These are phyloP conservation scores for Taphrina pruni DNA, from an alignment of 1,139 yeast species.

Conservation along the genomic window DNA sequence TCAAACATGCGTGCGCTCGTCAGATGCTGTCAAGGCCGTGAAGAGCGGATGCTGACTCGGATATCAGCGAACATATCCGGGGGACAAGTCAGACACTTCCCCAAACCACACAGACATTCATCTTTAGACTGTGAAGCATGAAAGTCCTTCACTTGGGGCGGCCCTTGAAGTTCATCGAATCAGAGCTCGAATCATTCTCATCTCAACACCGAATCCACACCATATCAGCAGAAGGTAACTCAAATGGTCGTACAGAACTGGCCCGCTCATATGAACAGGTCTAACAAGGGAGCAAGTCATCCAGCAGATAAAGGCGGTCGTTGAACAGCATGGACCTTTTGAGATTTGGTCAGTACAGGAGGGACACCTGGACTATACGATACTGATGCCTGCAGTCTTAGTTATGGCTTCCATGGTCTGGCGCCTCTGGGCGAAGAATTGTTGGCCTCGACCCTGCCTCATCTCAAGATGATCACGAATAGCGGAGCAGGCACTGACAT, in stretches of 20 bases:
- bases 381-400: constrained; percentile 1
- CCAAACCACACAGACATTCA: too few relatives aligned
- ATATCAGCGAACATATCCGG: neutral
- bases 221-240: neutral
- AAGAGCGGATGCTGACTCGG: neutral
- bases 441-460: neutral
- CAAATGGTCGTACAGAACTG: neutral
- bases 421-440: constrained; percentile 25
- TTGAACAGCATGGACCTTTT: constrained; percentile 18
- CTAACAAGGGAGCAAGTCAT: neutral
- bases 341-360: constrained; percentile 14
- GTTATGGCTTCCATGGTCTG: constrained; percentile 24
- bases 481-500: constrained; percentile 31
- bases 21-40: neutral
- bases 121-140: neutral
- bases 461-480: constrained; percentile 22
- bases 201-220: neutral
- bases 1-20: neutral
- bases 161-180: neutral
- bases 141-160: constrained; percentile 15
- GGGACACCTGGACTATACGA: neutral
- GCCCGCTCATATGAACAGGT: neutral
- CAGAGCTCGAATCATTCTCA: constrained; percentile 3
- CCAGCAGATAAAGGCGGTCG: neutral
- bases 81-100: too few relatives aligned